phyloP scores from a whole-genome alignment of 2,329 filamentous ascomycete genomes.

The Arthrobotrys iridis region DNA sequence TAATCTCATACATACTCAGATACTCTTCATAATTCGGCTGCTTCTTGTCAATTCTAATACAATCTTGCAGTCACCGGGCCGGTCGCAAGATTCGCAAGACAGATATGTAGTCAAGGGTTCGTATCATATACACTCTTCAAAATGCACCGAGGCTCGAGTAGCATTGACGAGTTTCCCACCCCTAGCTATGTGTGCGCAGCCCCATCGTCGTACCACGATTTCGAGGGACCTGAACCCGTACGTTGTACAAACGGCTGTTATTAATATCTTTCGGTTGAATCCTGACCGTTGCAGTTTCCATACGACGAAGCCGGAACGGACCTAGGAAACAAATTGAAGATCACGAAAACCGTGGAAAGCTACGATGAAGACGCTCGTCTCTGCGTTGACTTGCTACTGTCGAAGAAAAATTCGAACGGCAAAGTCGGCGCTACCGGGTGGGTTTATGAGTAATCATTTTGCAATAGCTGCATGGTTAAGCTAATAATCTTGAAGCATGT shows the following conservation, averaged over 20 bases:
- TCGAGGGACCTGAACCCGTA: constrained; percentile 80
- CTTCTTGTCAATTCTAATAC: background rate
- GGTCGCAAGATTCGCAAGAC: constrained; percentile 85
- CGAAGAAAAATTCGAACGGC: constrained; percentile 80
- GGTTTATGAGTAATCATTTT: background rate
- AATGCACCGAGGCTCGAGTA: background rate
- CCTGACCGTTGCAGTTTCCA: constrained; percentile 65
- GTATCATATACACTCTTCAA: background rate
- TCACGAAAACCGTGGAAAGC: constrained; percentile 77
- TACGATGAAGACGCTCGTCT: constrained; percentile 82
- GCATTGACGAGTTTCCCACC: constrained; percentile 64
- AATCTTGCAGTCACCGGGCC: constrained; percentile 78
- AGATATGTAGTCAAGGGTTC: constrained; percentile 68
- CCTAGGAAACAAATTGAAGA: constrained; percentile 84
- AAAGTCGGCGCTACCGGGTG: constrained; percentile 73
- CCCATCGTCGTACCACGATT: constrained; percentile 92
- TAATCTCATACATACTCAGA: constrained; percentile 59
- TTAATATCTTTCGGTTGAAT: background rate
- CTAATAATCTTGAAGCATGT: constrained; percentile 74
- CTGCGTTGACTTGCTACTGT: constrained; percentile 75
- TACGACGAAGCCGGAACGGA: constrained; percentile 92
- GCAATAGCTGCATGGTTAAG: background rate
- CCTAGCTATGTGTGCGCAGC: constrained; percentile 92
- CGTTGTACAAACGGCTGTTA: background rate
- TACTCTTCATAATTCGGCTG: background rate